Base-by-base conservation (phyloP, 495 filamentous ascomycete species). In the Talaromyces wortmannii region DNA sequence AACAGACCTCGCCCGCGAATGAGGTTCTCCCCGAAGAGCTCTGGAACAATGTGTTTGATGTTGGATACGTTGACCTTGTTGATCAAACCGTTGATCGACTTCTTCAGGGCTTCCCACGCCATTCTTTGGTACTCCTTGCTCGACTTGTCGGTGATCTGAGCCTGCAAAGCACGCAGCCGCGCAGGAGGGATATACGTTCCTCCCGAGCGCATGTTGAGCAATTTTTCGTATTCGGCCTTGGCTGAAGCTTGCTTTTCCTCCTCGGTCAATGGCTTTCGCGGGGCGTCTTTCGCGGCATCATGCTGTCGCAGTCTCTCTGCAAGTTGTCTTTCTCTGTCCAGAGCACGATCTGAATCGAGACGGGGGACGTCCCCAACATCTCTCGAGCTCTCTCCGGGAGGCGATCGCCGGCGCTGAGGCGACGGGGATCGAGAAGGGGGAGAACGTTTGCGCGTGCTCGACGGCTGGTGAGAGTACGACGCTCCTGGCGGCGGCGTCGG, bases 51-150 rank as follows among this genome's bases (percentile, higher is more conserved):
- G 62, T 87, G 82, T 69, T 97, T 97, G 78, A 99, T 97, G 62
- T 99, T 99, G 16, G 87, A 88, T 42, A 89, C 86, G 70, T 97
- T 99, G 73, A 96, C 85, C 69, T 99, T 99, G 77, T 99, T 99
- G 74, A 97, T 92, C 31, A 99, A 73, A 62, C 94, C 94, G 66
- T 99, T 97, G 75, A 99, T 95, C 16, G 88, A 92, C 77, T 99
- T 99, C 75, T 99, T 99, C 65, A 97, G 68, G 8, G 94, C 92
- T 67, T 97, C 95, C 95, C 95, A 97, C 2, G 92, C 91, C 90
- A 99, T 94, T 50, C 95, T 88, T 76, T 99, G 94, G 68, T 96
- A 99, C 69, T 99, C 95, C 70, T 96, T 95, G 69, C 85, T 94
- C 45, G 72, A 83, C 76, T 95, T 96, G 70, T 99, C 94, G 50